phyloP scores from a whole-genome alignment of 148 eudicot species.

The Heliosperma pusillum region DNA sequence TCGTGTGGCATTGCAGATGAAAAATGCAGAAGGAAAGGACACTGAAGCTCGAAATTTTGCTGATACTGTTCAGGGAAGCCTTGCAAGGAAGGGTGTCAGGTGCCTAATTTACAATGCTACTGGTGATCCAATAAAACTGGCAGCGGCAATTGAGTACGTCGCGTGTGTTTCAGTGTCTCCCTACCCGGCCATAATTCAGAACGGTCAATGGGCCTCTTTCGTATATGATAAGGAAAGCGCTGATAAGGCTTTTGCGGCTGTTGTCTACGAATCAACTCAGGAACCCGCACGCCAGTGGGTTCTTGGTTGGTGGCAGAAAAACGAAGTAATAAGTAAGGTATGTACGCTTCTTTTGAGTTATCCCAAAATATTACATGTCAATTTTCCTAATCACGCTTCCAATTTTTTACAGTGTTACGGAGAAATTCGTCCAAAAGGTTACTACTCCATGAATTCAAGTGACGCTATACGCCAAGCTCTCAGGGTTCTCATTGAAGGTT shows the following conservation, averaged over 20 bases:
- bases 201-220: neutral
- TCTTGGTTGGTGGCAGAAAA: too few relatives aligned
- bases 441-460: neutral
- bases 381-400: too few relatives aligned
- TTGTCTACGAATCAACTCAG: too few relatives aligned
- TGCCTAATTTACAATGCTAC: neutral
- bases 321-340: too few relatives aligned
- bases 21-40: neutral
- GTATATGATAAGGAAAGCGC: neutral
- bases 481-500: neutral
- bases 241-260: too few relatives aligned
- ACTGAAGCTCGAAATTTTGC: neutral
- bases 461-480: neutral
- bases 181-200: neutral
- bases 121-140: neutral
- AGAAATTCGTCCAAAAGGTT: neutral
- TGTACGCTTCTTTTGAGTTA: too few relatives aligned
- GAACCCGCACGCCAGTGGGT: too few relatives aligned
- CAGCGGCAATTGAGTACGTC: neutral
- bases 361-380: too few relatives aligned
- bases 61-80: neutral
- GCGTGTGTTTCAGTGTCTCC: neutral
- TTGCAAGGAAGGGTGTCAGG: neutral
- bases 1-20: neutral
- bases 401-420: neutral